Conservation (phyloP, 176 grass and related monocot genomes). For the Canna indica region DNA sequence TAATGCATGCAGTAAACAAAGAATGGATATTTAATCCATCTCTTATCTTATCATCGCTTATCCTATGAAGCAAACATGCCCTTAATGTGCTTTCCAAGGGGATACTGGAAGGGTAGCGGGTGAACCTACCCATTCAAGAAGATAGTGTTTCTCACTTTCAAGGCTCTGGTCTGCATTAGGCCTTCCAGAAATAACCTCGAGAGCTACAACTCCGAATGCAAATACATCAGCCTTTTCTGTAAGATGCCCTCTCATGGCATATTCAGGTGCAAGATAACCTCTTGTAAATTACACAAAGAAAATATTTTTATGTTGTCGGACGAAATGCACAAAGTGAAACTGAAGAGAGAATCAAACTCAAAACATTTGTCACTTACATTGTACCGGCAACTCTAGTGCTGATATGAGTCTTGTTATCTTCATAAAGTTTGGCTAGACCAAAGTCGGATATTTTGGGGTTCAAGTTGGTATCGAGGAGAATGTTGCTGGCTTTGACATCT, state of each 20-base stretch:
- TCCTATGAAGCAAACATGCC: too few species aligned
- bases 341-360: too few species aligned
- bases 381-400: slow-evolving; percentile 3
- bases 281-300: background rate
- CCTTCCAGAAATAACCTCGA: background rate
- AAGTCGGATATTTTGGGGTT: slow-evolving; percentile 3
- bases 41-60: too few species aligned
- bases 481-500: slow-evolving; percentile 8
- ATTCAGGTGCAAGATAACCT: slow-evolving; percentile 7
- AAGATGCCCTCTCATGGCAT: slow-evolving; percentile 7
- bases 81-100: too few species aligned
- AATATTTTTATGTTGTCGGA: background rate
- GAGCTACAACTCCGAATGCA: background rate
- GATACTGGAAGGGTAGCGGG: too few species aligned
- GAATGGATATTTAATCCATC: too few species aligned
- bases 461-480: background rate
- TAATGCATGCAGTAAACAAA: too few species aligned
- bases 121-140: slow-evolving; percentile 1
- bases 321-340: background rate
- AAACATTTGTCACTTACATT: slow-evolving; percentile 3
- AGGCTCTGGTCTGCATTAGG: background rate
- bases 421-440: slow-evolving; percentile 1
- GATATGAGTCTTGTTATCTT: background rate
- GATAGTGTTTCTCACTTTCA: background rate
- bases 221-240: slow-evolving; percentile 2